Evolutionary conservation across 2,329 filamentous ascomycete species (phyloP).

Genomic region (Colletotrichum magnum): DNA sequence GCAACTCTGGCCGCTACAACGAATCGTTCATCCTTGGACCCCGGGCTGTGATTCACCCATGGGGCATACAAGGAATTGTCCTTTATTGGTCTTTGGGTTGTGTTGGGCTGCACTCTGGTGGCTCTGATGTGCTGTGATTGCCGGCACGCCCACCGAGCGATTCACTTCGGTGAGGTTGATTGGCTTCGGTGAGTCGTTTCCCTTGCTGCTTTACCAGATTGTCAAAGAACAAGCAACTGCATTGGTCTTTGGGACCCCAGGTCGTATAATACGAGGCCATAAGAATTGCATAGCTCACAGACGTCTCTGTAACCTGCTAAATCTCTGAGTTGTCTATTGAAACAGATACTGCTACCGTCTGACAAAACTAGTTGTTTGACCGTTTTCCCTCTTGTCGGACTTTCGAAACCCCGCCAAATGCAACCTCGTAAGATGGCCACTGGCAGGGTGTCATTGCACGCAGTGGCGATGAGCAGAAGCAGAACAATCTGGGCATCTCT

Average conservation of each 20-base stretch:
- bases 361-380: not conserved
- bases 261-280: not conserved
- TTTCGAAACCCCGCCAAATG: not conserved
- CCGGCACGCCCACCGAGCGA: too few relatives aligned
- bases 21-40: not conserved
- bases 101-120: too few relatives aligned
- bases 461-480: too few relatives aligned
- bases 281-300: not conserved
- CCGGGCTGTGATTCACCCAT: not conserved
- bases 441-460: too few relatives aligned
- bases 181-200: too few relatives aligned
- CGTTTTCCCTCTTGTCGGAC: not conserved
- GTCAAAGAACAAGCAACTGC: too few relatives aligned
- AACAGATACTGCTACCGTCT: not conserved
- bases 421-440: not conserved
- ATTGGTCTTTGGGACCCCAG: too few relatives aligned
- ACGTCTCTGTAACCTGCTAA: not conserved
- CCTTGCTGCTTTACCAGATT: too few relatives aligned
- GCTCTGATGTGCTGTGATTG: too few relatives aligned
- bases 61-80: not conserved
- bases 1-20: constrained; percentile 15
- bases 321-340: not conserved
- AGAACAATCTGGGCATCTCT: too few relatives aligned
- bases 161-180: too few relatives aligned
- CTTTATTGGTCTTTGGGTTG: not conserved